Conservation (phyloP, 2,329 filamentous ascomycete species). For the Ampelomyces quisqualis region DNA sequence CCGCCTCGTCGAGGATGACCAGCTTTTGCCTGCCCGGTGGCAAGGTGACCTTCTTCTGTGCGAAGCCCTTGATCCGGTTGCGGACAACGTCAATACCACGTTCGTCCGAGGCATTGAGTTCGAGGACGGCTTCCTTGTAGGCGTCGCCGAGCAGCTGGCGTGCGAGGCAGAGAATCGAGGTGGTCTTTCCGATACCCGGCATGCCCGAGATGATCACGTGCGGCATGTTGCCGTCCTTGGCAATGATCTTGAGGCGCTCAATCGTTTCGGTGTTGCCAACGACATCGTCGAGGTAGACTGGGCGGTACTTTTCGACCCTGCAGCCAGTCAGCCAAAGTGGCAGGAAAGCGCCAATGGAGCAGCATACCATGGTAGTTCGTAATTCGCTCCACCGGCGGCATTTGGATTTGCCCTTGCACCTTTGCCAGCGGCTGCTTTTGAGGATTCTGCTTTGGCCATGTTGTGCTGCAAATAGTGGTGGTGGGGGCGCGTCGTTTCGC, state of each 20-base stretch:
- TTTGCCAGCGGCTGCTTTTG: conserved; percentile 49
- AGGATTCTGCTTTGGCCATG: conserved; percentile 54
- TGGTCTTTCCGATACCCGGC: conserved; percentile 98
- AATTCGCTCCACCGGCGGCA: conserved; percentile 50
- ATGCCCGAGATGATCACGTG: conserved; percentile 99
- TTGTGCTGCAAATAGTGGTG: too few relatives aligned
- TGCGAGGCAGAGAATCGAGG: conserved; percentile 88
- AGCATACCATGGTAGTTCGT: conserved; percentile 75
- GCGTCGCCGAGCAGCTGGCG: conserved; percentile 86
- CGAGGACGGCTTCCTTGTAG: conserved; percentile 96
- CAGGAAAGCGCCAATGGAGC: conserved; percentile 6
- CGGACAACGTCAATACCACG: conserved; percentile 96
- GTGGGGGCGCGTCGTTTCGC: conserved; percentile 29
- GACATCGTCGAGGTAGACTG: conserved; percentile 91
- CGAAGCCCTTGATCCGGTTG: conserved; percentile 96
- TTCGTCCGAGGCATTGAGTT: conserved; percentile 95
- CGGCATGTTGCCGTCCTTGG: conserved; percentile 98
- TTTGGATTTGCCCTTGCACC: conserved; percentile 46
- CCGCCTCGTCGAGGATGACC: conserved; percentile 95
- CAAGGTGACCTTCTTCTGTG: conserved; percentile 97
- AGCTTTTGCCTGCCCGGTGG: conserved; percentile 90
- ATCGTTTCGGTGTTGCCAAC: conserved; percentile 98
- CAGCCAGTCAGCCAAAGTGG: conserved; percentile 14
- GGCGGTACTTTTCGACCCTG: conserved; percentile 98
- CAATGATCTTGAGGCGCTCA: conserved; percentile 95